Base-by-base conservation (phyloP, 768 basidiomycete species). In the Kwoniella sp. region DNA sequence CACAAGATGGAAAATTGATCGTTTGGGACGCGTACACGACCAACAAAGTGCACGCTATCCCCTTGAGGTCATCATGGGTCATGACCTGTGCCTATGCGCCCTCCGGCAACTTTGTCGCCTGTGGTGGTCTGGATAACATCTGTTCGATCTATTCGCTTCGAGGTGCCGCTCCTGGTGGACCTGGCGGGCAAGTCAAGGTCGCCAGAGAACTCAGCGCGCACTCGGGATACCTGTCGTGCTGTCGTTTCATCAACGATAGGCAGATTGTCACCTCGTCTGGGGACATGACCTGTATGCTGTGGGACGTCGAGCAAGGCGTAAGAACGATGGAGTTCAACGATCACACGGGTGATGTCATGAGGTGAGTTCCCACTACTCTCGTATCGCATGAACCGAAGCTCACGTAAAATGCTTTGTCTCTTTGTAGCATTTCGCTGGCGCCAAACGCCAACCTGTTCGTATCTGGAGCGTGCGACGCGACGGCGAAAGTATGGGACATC, bases 21-120 rank as follows among this genome's bases (percentile, higher is more conserved):
- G 95, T 99, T 59, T 99, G 95, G 95, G 95, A 99, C 82, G 95
- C 95, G 56, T 98, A 98, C 83, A 98, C 95, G n/a, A 96, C 94
- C 64, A 99, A 99, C 86, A 99, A 99, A 85, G 95, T 99, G 66
- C 96, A 99, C 79, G 95, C 95, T 73, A 99, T 99, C 80, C 95
- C 95, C 56, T 85, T 99, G 53, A 89, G 95, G 58, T 96, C 93
- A 52, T 93, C 91, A 78, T 99, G 95, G 95, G 95, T 99, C 83
- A 99, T 99, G 95, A 99, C 95, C 57, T 99, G 95, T 80, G 95
- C 95, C 56, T 98, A 97, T 82, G 89, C 96, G 23, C 95, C 96
- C 4, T 92, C 91, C 20, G 95, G 96, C 55, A 94, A 91, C 82
- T 96, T 91, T 71, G 96, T 99, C 68, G 96, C 96, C 37, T 98